Percentiles rank a stretch among this genome's conserved stretches.
These are phyloP conservation scores for Amaranthus tricolor DNA, from an alignment of 179 eudicot species.

Conservation along the genomic window DNA sequence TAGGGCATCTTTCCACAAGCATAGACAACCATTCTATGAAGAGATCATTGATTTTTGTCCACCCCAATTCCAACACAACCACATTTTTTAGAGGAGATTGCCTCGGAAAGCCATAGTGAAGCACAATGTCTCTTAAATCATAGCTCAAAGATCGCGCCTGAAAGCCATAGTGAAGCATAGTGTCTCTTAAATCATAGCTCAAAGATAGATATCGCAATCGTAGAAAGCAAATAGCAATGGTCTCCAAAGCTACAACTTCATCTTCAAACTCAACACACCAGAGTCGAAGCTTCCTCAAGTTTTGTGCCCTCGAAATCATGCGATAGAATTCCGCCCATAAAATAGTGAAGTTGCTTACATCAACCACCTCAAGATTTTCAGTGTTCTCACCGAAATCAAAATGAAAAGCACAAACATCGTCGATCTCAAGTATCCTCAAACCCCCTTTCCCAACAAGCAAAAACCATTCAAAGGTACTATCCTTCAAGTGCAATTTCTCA, in stretches of 20 bases:
- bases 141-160: slow-evolving; percentile 29
- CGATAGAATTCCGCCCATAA: slow-evolving; percentile 42
- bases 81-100: slow-evolving; percentile 20
- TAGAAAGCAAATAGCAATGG: not conserved
- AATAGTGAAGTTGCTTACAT: slow-evolving; percentile 42
- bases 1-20: slow-evolving; percentile 16
- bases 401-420: slow-evolving; percentile 64
- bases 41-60: slow-evolving; percentile 7
- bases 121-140: slow-evolving; percentile 42
- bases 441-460: slow-evolving; percentile 9
- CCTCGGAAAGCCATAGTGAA: slow-evolving; percentile 47
- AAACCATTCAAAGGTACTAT: slow-evolving; percentile 6
- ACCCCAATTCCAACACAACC: slow-evolving; percentile 6
- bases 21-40: slow-evolving; percentile 10
- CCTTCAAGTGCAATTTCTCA: slow-evolving; percentile 8
- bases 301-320: slow-evolving; percentile 20
- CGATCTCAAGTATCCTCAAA: slow-evolving; percentile 9
- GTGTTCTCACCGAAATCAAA: slow-evolving; percentile 57
- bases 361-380: slow-evolving; percentile 61
- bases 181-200: slow-evolving; percentile 40
- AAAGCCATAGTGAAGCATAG: slow-evolving; percentile 45
- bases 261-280: no score
- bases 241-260: not conserved
- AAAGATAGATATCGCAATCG: slow-evolving; percentile 2
- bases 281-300: no score